Base-by-base conservation (phyloP, 768 basidiomycete genomes). In the Russula lepida region DNA sequence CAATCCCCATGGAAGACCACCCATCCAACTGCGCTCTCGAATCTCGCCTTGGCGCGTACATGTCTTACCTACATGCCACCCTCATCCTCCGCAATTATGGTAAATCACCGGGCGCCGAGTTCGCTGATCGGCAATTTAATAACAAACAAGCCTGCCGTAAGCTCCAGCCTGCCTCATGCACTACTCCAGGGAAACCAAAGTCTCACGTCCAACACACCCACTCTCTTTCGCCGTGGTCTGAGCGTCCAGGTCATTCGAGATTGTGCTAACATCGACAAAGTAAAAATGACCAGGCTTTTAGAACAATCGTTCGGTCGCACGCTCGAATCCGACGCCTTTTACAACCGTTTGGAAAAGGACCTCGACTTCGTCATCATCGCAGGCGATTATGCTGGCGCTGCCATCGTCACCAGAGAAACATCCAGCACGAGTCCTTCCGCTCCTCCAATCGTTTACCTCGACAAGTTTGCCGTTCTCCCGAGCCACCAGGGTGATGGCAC, bases 391-490 rank as follows among this genome's bases (percentile, higher is more conserved):
- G 84, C 84, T 8, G 97, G 95, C 28, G 93, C 92, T 7, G 97
- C 95, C 23, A 83, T 99, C 68, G 93, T 98, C 57, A 99, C 97
- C 11, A 73, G 72, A 56, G 82, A 85, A 71, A 59, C 53, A 21
- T 68, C 68, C 50, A 51, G 67, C 35, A 78, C 80, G 61, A 82
- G 85, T 60, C 68, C 72, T 54, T 68, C 78, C 33, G 62, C 66
- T 41, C 59, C 70, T 23, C 81, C 86, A 6, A 84, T 95, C 62
- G 86, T 90, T 17, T 99, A 99, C 74, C 84, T 99, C 51, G 97
- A 99, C 79, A 99, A 99, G 75, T 99, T 99, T 71, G 95, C 95
- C 17, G 94, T 99, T 43, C 79, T 95, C 41, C 97, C 97, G 3
- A 85, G 79, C 62, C 85, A 98, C 70, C 97, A 99, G 73, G 97